Base-by-base conservation (phyloP, 306 rosid species). In the Cicer chorassanicum region DNA sequence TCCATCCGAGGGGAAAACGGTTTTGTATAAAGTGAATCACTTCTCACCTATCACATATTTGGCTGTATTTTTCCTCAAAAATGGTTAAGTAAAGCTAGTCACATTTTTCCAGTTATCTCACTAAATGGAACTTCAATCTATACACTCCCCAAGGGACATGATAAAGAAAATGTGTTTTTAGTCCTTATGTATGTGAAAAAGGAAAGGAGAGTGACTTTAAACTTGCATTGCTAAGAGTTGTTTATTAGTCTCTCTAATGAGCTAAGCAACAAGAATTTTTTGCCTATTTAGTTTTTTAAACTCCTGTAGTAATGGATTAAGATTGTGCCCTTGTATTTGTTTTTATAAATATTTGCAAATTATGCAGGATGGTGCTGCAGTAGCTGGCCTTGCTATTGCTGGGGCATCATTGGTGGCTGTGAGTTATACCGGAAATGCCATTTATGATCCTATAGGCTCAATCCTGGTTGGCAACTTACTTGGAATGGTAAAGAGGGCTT, bases 361-460 rank as follows among this genome's bases (percentile, higher is more conserved):
- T 81, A 73, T 92, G 90, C 96, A 95, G 99, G 99, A 95, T 82
- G 93, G 99, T 41, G 99, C 97, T 46, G 98, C 99, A 11, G 99
- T 95, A 53, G 80, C 98, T 9, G 98, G 97, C 80, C 98, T 95
- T 86, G 72, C 36, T 64, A 89, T 95, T 78, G 99, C 99, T 54
- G 99, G 83, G 76, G 97, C 98, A 76, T 95, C 99, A 49, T 84
- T 95, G 83, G 81, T 95, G 73, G 97, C 99, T 14, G 96, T 92
- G 49, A 82, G 89, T 45, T 42, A 51, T 24, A 92, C 99, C 2
- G 99, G 99, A 76, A 95, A 92, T 86, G 90, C 93, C 68, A 90
- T 95, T 65, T 95, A 95, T 80, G 99, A 95, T 78, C 98, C 98
- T 61, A 79, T 95, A 76, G 98, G 99, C 68, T 95, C 99, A 40